Base-by-base conservation (phyloP, 345 rosid genomes). In the Eucalyptus camaldulensis region DNA sequence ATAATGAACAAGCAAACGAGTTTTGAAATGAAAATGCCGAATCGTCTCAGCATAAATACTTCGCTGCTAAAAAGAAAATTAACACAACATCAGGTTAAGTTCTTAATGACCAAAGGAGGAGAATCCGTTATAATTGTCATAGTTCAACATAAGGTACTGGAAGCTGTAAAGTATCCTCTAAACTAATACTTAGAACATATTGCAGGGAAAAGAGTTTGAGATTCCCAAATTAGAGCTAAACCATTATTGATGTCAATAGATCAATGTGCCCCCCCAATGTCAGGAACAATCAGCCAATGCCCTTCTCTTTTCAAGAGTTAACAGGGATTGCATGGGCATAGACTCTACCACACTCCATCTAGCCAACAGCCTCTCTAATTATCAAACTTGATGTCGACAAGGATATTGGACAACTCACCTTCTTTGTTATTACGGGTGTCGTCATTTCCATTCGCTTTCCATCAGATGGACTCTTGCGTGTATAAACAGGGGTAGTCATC, bases 401-500 rank as follows among this genome's bases (percentile, higher is more conserved):
- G 21, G 33, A 54, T 4, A 51, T 40, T 10, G 51, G 58, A 19
- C 53, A 50, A 60, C 65, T 90, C 88, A 95, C 99, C 99, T 92
- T 94, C 90, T 89, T 97, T 50, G 97, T 94, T 87, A 96, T 94
- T 43, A 97, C 99, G 29, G 99, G 98, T 85, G 97, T 94, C 15
- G 99, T 96, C 99, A 97, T 96, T 86, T 96, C 97, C 99, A 96
- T 97, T 89, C 90, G 95, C 89, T 96, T 93, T 53, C 99, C 99
- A 91, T 87, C 94, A 88, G 97, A 90, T 31, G 91, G 91, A 89
- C 89, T 88, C 92, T 93, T 95, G 47, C 95, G 94, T 11, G 98
- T 96, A 87, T 95, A 76, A 87, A 97, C 99, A 87, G 98, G 99
- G 9, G 99, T 97, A 6, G 97, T 96, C 99, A 97, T 97, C 91